A percentile compares a stretch with the other conserved stretches of the same genome.
phyloP scores from a whole-genome alignment of 2,329 filamentous ascomycete species.

The Penicillium verrucosum region DNA sequence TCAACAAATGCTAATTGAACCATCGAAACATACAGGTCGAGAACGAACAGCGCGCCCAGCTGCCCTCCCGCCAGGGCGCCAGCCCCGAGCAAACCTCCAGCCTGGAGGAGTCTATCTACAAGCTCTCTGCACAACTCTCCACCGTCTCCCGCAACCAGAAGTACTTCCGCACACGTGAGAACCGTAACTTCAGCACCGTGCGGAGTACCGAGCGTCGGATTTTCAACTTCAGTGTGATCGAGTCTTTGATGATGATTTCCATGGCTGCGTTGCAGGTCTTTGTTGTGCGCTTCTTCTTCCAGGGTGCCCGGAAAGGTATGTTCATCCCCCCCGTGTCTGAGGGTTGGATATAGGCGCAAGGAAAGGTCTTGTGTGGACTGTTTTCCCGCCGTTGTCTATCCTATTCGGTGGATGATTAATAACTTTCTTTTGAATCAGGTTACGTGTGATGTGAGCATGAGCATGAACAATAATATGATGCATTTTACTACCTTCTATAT shows the following conservation, averaged over 20 bases:
- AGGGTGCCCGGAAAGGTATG: constrained; percentile 69
- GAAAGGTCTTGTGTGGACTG: not conserved
- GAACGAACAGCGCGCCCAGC: constrained; percentile 75
- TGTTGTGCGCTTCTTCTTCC: constrained; percentile 98
- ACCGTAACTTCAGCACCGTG: constrained; percentile 97
- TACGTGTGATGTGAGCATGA: constrained; percentile 38
- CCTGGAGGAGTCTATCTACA: constrained; percentile 92
- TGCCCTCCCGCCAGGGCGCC: constrained; percentile 85
- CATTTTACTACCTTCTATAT: constrained; percentile 19
- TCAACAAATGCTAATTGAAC: not conserved
- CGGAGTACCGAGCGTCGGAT: constrained; percentile 93
- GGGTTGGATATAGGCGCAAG: not conserved
- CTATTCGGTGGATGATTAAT: not conserved
- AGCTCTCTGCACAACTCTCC: constrained; percentile 86
- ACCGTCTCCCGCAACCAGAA: constrained; percentile 97
- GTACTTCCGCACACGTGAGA: constrained; percentile 98
- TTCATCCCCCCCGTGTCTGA: constrained; percentile 8
- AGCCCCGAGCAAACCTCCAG: constrained; percentile 82
- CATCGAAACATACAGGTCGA: constrained; percentile 63
- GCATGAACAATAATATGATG: constrained; percentile 33
- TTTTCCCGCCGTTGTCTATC: not conserved
- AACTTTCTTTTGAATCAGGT: constrained; percentile 22
- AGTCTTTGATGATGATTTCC: constrained; percentile 83
- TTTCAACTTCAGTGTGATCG: constrained; percentile 94
- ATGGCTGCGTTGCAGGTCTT: constrained; percentile 98